These are phyloP conservation scores for Mallotus japonicus DNA, from an alignment of 441 rosid genomes.

Conservation along the genomic window DNA sequence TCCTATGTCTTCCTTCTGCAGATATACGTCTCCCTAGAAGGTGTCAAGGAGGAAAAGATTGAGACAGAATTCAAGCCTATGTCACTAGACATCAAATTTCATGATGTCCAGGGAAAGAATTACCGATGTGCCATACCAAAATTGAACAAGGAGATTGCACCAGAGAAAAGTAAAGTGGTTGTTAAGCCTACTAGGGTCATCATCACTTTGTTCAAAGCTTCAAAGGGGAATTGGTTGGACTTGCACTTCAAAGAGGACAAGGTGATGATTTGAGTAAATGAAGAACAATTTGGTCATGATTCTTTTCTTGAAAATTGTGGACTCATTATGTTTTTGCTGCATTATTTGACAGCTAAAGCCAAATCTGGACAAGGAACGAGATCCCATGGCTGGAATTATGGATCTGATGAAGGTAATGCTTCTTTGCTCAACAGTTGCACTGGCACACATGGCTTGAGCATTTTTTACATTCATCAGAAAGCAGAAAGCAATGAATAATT, in stretches of 20 bases:
- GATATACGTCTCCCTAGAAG: slow-evolving; percentile 77
- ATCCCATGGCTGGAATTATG: slow-evolving; percentile 98
- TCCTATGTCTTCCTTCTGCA: slow-evolving; percentile 18
- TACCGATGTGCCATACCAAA: slow-evolving; percentile 67
- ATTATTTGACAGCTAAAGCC: slow-evolving; percentile 65
- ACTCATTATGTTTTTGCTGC: background rate
- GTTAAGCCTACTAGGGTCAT: slow-evolving; percentile 75
- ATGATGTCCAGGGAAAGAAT: slow-evolving; percentile 77
- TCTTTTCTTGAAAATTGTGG: background rate
- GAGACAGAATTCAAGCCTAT: slow-evolving; percentile 62
- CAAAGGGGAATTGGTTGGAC: slow-evolving; percentile 86
- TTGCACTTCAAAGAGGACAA: slow-evolving; percentile 82
- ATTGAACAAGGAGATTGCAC: slow-evolving; percentile 68
- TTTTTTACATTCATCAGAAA: background rate
- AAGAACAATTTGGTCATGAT: background rate
- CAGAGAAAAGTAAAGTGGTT: slow-evolving; percentile 68
- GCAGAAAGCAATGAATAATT: background rate
- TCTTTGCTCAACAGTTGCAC: background rate
- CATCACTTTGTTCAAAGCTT: slow-evolving; percentile 65
- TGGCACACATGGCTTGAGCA: background rate
- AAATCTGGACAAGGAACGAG: slow-evolving; percentile 54
- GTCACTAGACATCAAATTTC: slow-evolving; percentile 71
- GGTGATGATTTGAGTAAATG: slow-evolving; percentile 36
- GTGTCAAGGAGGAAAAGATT: slow-evolving; percentile 64
- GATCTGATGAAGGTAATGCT: slow-evolving; percentile 75